Evolutionary conservation across 2,329 filamentous ascomycete species (phyloP), one percentile per base, ranked within the genome.

Genomic region (Fusarium albosuccineum): DNA sequence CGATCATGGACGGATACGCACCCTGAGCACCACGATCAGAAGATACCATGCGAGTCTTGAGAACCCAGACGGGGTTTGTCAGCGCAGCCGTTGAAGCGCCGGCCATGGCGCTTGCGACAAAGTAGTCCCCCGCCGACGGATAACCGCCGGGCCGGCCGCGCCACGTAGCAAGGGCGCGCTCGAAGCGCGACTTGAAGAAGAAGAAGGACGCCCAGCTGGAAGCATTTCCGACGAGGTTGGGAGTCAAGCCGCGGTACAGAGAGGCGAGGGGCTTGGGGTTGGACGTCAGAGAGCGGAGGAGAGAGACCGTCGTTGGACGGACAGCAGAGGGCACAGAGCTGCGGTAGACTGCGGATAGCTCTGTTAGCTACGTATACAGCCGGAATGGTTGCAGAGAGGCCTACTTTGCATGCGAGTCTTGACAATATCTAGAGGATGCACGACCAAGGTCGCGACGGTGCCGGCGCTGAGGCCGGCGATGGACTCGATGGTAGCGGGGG

Each of bases 41-140:
- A 30, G 94, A 93, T 26, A 98, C 84, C 94, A 99, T 98, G 66
- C 96, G 91, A 9, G 95, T 98, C 83, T 98, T 98, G 77, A 99
- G 89, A 3, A 99, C 96, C 96, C 96, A 99, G 72, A 99, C 90
- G 3, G 96, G 96, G 77, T 98, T 98, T 30, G 96, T 98, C 68
- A 95, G 85, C 30, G 92, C 81, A 42, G 94, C 91, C 2, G 94
- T 97, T 40, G 92, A 79, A 16, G 91, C 83, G 30, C 95, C 94
- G 68, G 86, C 82, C 29, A 85, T 74, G n/a, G 83, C 92, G 34
- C 92, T 94, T 5, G 94, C 89, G 46, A 91, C 73, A 76, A 97
- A 95, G 81, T 94, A 97, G 78, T 97, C 93, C 27, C 83, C 83
- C 6, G 88, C 86, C 3, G 84, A 69, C 40, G 75, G 73, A 37